Percentiles rank a stretch among this genome's conserved stretches.
Conservation (phyloP, 768 basidiomycete species). For the Amylocystis lapponica region DNA sequence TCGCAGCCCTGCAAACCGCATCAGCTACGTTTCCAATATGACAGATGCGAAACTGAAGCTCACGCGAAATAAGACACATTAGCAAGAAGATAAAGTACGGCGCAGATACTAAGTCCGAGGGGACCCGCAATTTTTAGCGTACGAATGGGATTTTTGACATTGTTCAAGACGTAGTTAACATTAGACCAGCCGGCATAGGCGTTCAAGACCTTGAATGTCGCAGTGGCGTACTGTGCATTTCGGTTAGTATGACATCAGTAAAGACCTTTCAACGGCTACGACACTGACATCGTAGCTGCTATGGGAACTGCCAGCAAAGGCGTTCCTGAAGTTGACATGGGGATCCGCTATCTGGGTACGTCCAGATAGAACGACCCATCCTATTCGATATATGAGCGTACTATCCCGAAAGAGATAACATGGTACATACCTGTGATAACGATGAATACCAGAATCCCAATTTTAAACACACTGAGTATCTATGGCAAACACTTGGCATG, state of each 20-base stretch:
- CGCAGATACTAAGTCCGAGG: slow-evolving; percentile 49
- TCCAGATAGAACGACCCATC: slow-evolving; percentile 57
- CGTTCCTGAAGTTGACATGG: slow-evolving; percentile 48
- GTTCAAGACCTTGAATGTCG: slow-evolving; percentile 52
- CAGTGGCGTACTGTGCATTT: slow-evolving; percentile 47
- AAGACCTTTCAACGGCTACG: neutral
- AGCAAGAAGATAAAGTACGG: slow-evolving; percentile 46
- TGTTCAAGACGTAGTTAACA: slow-evolving; percentile 55
- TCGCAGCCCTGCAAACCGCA: slow-evolving; percentile 30
- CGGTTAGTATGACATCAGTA: neutral
- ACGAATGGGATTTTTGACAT: slow-evolving; percentile 52
- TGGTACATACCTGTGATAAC: slow-evolving; percentile 30
- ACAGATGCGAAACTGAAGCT: no score
- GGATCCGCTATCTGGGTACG: slow-evolving; percentile 51
- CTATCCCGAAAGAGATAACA: neutral
- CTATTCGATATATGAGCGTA: slow-evolving; percentile 20
- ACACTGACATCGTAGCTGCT: slow-evolving; percentile 41
- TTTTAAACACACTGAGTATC: slow-evolving; percentile 35
- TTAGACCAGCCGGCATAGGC: slow-evolving; percentile 49
- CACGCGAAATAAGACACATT: slow-evolving; percentile 54
- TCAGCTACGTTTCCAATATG: slow-evolving; percentile 12
- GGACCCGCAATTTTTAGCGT: slow-evolving; percentile 61
- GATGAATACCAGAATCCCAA: slow-evolving; percentile 14
- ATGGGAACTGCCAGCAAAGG: slow-evolving; percentile 50
- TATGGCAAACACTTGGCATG: slow-evolving; percentile 12